phyloP scores from a whole-genome alignment of 179 eudicot genomes.

The Spinacia oleracea region DNA sequence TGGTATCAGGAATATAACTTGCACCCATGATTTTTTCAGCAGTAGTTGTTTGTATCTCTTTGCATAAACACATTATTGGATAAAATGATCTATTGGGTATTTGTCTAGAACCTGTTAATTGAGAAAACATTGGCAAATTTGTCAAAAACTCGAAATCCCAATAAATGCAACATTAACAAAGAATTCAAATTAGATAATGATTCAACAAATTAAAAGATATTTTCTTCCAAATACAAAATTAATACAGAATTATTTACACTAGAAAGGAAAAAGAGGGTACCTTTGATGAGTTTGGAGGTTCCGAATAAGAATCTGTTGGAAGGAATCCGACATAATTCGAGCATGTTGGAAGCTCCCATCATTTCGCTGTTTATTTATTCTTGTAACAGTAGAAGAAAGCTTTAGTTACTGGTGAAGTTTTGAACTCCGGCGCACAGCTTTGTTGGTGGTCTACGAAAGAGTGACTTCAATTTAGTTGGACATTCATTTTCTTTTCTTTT shows the following conservation, averaged over 20 bases:
- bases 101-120: constrained; percentile 38
- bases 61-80: constrained; percentile 52
- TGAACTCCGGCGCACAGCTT: no score
- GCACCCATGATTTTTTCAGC: constrained; percentile 58
- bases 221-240: no score
- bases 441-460: no score
- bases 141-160: not conserved
- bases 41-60: constrained; percentile 61
- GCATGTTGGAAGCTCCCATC: constrained; percentile 45
- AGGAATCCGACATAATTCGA: constrained; percentile 63
- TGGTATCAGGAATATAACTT: constrained; percentile 56
- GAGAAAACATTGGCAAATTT: constrained; percentile 11
- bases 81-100: constrained; percentile 30
- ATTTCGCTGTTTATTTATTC: constrained; percentile 8
- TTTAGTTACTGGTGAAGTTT: no score
- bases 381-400: no score
- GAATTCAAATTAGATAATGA: not conserved
- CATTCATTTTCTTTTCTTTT: no score
- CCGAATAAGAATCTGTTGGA: constrained; percentile 43
- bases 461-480: no score
- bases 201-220: not conserved
- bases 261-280: constrained; percentile 22
- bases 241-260: not conserved
- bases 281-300: constrained; percentile 44
- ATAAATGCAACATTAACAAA: not conserved